Evolutionary conservation across 2,329 filamentous ascomycete genomes (phyloP).

Genomic region (Colletotrichum spaethianum): DNA sequence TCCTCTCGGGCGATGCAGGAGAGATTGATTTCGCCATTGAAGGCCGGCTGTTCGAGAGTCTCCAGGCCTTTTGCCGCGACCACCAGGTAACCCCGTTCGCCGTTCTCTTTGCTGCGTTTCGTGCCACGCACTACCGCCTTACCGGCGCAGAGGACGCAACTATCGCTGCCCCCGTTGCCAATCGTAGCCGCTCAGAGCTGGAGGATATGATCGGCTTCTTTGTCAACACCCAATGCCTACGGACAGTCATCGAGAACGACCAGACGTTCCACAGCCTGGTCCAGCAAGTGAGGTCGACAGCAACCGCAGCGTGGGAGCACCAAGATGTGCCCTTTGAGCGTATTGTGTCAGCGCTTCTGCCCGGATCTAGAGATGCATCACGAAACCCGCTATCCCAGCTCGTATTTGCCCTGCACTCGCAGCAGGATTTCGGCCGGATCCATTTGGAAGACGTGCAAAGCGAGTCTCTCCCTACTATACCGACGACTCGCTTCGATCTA

Average conservation of each 20-base stretch:
- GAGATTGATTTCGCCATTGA: background rate
- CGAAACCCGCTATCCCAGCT: slow-evolving; percentile 11
- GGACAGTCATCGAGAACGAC: background rate
- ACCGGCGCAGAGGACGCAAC: slow-evolving; percentile 11
- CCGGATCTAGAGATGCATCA: background rate
- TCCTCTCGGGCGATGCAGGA: slow-evolving; percentile 3
- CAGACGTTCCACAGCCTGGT: slow-evolving; percentile 2
- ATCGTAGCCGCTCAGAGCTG: background rate
- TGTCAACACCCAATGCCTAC: slow-evolving; percentile 12
- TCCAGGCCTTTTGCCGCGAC: slow-evolving; percentile 1
- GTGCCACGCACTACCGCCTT: slow-evolving; percentile 3
- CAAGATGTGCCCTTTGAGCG: slow-evolving; percentile 14
- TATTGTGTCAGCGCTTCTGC: slow-evolving; percentile 3
- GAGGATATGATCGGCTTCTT: slow-evolving; percentile 13
- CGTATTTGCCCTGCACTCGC: slow-evolving; percentile 8
- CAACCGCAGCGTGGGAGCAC: slow-evolving; percentile 9
- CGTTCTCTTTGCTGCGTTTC: slow-evolving; percentile 7
- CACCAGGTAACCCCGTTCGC: slow-evolving; percentile 11
- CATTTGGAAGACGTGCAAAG: background rate
- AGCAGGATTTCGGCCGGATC: slow-evolving; percentile 5
- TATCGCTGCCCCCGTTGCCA: background rate
- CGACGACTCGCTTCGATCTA: background rate
- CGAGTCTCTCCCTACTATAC: background rate
- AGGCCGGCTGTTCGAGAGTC: background rate
- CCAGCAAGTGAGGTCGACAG: background rate